Base-by-base conservation (phyloP, 2,329 filamentous ascomycete species). In the Aspergillus luchuensis region DNA sequence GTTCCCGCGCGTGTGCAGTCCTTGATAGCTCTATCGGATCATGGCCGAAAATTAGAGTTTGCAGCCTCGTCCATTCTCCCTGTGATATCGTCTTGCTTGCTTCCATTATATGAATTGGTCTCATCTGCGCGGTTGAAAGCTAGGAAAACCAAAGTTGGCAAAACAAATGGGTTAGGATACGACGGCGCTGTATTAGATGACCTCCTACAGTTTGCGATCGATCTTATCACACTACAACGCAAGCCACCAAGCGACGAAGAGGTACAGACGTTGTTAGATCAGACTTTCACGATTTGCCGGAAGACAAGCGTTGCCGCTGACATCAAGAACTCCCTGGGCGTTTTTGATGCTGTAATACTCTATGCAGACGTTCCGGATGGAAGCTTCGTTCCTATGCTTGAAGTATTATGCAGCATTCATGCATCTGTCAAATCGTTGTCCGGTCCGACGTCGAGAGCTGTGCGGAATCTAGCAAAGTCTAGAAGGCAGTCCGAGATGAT, bases 341-440 rank as follows among this genome's bases (percentile, higher is more conserved):
- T 79, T 10, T 77, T 79, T 55, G 77, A 79, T 59, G 74, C 76
- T n/a, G 70, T 79, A 45, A 78, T 79, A 48, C 66, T 75, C 33
- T 78, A 75, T 58, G 70, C 72, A n/a, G 70, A 76, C 62, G 69
- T 79, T 2, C 77, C 77, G 3, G 70, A 77, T 45, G 62, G 64
- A 59, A 78, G 72, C 56, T 77, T 79, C 50, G 59, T 70, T 38
- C 66, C 71, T 28, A 64, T 79, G 52, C 64, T 79, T 28, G 76
- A 79, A 57, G 76, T 79, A 33, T 67, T 79, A 38, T 79, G 77
- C 69, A 78, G 76, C 60, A 79, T 79, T 25, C 76, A 79, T 67
- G 75, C 76, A 38, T 79, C 77, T 19, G 77, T 79, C 30, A 79
- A 76, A 59, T 72, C 76, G 36, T 64, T 79, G 21, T 77, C 76